A percentile compares a stretch with the other conserved stretches of the same genome.
These are phyloP conservation scores for Puccinia coronata DNA, from an alignment of 1,284 basidiomycete genomes.

Conservation along the genomic window DNA sequence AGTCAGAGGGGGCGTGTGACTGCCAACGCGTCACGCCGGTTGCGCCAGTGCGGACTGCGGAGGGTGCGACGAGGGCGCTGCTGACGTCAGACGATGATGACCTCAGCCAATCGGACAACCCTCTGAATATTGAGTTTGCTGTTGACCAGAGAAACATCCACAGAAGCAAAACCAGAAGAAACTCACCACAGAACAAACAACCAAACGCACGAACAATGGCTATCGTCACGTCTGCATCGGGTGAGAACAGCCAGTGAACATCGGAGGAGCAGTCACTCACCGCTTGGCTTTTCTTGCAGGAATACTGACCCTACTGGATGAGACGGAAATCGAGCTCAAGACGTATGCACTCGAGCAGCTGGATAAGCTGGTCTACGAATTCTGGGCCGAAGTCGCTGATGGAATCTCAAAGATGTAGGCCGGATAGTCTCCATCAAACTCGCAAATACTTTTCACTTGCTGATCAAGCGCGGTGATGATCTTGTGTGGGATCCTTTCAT, in stretches of 20 bases:
- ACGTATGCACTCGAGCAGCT: constrained; percentile 83
- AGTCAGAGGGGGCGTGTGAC: too few species aligned
- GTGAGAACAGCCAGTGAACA: too few species aligned
- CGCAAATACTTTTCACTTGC: background rate
- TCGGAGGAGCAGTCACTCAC: background rate
- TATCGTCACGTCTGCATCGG: constrained; percentile 38
- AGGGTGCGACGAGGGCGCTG: background rate
- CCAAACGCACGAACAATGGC: constrained; percentile 9
- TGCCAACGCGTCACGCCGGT: constrained; percentile 11
- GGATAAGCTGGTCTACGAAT: constrained; percentile 79
- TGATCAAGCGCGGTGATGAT: background rate
- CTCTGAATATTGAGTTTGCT: background rate
- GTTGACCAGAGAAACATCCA: too few species aligned
- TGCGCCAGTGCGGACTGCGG: too few species aligned
- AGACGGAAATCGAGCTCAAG: constrained; percentile 81
- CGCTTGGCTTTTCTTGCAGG: too few species aligned
- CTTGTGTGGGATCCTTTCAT: too few species aligned
- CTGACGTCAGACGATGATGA: background rate
- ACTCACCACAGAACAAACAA: background rate
- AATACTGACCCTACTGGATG: constrained; percentile 80
- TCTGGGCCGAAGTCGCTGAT: constrained; percentile 97
- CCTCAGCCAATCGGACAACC: constrained; percentile 10
- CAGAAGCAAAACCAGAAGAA: too few species aligned
- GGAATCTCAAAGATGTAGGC: constrained; percentile 81
- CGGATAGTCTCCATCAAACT: background rate